Percentiles rank a stretch among this genome's conserved stretches.
These are phyloP conservation scores for Penicillium thymicola DNA, from an alignment of 2,329 filamentous ascomycete genomes.

Conservation along the genomic window DNA sequence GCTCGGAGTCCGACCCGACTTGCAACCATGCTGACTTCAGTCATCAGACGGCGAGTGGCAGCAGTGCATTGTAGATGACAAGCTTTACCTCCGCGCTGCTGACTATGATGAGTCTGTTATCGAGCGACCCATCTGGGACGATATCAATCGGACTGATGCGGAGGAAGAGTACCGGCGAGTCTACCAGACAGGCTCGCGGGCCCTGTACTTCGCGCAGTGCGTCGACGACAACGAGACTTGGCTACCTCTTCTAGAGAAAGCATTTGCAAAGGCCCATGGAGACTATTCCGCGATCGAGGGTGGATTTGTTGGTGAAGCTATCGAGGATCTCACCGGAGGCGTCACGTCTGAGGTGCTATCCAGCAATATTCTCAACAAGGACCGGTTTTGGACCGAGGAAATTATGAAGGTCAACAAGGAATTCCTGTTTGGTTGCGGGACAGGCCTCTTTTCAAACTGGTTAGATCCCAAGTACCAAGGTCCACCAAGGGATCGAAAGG, in stretches of 20 bases:
- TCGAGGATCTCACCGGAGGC: conserved; percentile 57
- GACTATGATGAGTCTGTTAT: conserved; percentile 77
- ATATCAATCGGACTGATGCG: conserved; percentile 69
- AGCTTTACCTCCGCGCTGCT: conserved; percentile 77
- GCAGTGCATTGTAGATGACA: conserved; percentile 87
- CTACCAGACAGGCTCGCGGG: conserved; percentile 71
- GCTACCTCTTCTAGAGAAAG: conserved; percentile 77
- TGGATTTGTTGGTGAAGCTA: conserved; percentile 64
- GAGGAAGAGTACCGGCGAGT: conserved; percentile 68
- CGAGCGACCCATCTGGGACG: conserved; percentile 70
- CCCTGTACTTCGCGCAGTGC: conserved; percentile 75
- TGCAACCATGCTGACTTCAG: background rate
- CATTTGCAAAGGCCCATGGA: conserved; percentile 79
- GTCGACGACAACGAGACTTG: conserved; percentile 76
- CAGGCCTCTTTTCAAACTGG: conserved; percentile 47
- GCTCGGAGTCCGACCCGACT: background rate
- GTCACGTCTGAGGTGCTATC: conserved; percentile 48
- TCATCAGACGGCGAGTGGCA: conserved; percentile 78
- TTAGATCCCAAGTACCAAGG: conserved; percentile 35
- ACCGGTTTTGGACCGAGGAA: conserved; percentile 80
- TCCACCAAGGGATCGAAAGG: conserved; percentile 40
- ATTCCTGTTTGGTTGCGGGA: conserved; percentile 56
- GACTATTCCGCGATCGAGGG: conserved; percentile 74
- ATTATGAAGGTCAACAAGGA: conserved; percentile 76
- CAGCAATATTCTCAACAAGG: conserved; percentile 57